A percentile compares a stretch with the other conserved stretches of the same genome.
Evolutionary conservation across 1,284 basidiomycete species (phyloP).

Genomic region (Cerioporus squamosus): DNA sequence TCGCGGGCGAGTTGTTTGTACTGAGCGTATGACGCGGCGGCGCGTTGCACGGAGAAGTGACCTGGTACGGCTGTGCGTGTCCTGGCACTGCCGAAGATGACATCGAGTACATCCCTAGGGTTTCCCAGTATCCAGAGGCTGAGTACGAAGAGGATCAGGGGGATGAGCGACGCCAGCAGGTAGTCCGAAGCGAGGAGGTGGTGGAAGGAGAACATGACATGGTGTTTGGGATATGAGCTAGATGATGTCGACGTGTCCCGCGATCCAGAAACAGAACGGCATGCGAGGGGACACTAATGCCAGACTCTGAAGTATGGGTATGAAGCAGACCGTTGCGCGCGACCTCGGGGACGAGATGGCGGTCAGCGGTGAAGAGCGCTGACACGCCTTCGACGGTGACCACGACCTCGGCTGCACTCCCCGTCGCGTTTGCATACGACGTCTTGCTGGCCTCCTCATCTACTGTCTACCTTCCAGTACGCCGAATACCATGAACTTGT

Average conservation of each 20-base stretch:
- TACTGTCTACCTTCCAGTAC: background rate
- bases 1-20: constrained; percentile 27
- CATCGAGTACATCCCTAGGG: constrained; percentile 21
- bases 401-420: no score
- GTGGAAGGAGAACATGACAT: constrained; percentile 14
- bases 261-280: no score
- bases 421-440: no score
- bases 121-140: constrained; percentile 21
- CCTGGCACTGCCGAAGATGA: constrained; percentile 21
- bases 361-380: no score
- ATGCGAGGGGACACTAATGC: no score
- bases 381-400: no score
- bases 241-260: no score
- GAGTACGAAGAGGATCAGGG: constrained; percentile 24
- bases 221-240: no score
- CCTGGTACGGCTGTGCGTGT: constrained; percentile 1
- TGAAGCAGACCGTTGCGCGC: no score
- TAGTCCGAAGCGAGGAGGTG: constrained; percentile 24
- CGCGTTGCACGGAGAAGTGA: constrained; percentile 33
- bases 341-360: no score
- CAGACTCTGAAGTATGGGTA: no score
- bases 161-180: constrained; percentile 26
- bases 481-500: constrained; percentile 63
- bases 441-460: no score
- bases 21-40: constrained; percentile 31